A percentile compares a stretch with the other conserved stretches of the same genome.
phyloP scores from a whole-genome alignment of 2,329 filamentous ascomycete species.

The Sarocladium strictum region DNA sequence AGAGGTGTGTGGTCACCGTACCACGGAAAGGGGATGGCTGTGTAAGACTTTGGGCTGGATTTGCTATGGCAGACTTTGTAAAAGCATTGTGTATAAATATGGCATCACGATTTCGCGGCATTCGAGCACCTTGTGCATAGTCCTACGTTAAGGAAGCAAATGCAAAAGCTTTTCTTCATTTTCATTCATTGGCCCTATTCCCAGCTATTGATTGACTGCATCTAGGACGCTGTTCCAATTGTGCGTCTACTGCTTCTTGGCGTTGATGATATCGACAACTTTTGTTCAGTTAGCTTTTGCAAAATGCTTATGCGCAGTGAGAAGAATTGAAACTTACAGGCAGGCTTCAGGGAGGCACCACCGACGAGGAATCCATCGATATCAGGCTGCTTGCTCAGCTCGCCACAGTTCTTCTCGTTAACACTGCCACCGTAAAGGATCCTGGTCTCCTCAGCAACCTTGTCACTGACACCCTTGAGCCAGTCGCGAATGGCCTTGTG shows the following conservation, averaged over 20 bases:
- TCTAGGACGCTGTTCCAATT: too few species aligned
- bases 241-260: slow-evolving; percentile 41
- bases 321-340: slow-evolving; percentile 54
- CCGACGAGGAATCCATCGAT: slow-evolving; percentile 98
- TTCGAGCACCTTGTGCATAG: background rate
- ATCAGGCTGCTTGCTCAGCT: slow-evolving; percentile 85
- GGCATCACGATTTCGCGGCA: slow-evolving; percentile 12
- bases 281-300: slow-evolving; percentile 4
- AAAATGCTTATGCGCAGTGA: background rate
- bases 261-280: slow-evolving; percentile 58
- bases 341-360: slow-evolving; percentile 93
- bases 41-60: slow-evolving; percentile 27
- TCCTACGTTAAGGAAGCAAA: slow-evolving; percentile 9
- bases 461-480: slow-evolving; percentile 71
- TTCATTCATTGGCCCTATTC: slow-evolving; percentile 9
- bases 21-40: slow-evolving; percentile 52
- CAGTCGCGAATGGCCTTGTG: slow-evolving; percentile 88
- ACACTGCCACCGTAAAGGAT: slow-evolving; percentile 97
- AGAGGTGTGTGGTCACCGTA: slow-evolving; percentile 68
- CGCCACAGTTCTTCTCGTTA: slow-evolving; percentile 95
- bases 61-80: background rate
- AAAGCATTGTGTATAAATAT: slow-evolving; percentile 3
- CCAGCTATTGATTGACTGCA: background rate
- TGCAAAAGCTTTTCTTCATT: slow-evolving; percentile 14
- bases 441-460: slow-evolving; percentile 77